Evolutionary conservation across 1,284 basidiomycete species (phyloP), one percentile per base, ranked within the genome.

Genomic region (Cryptococcus wingfieldii): DNA sequence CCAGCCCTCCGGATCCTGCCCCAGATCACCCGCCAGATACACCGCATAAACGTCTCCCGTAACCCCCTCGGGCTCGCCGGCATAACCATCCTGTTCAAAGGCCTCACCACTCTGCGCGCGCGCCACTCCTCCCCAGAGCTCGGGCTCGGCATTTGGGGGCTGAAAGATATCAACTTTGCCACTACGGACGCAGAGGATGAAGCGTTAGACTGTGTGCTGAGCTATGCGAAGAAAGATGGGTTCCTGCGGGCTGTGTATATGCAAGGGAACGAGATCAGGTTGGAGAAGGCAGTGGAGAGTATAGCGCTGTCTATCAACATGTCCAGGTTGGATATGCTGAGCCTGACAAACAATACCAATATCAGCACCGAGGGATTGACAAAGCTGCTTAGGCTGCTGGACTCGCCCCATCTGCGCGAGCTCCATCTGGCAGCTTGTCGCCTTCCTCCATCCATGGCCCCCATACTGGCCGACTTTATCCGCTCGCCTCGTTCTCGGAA

Each of bases 381-480:
- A 4, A 55, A 31, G 5, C 57, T 75, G 45, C 64, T 75, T 37
- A 51, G 49, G 5, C 37, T 42, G 7, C 62, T 75, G 16, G 18
- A 63, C 49, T 57, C 64, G 0, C 59, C 69, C 0, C 39, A 63
- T 31, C 63, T 75, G 31, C 55, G 50, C 25, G 56, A 65, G 25
- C 64, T 75, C 19, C 66, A 72, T 53, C 55, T 75, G 2, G 71
- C 70, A n/a, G 62, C 66, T 1, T 72, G 68, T 53, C 55, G 63
- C 39, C 47, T 75, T n/a, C 51, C 57, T 1, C 53, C 62, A 2
- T 19, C 31, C 0, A 23, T 55, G 3, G 61, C 63, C 0, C 49
- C 49, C 65, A 56, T 44, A 6, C n/a, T 46, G 14, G 44, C 44
- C 14, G 44, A 46, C 14, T 49, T n/a, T n/a, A 51, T 74, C 19